A percentile compares a stretch with the other conserved stretches of the same genome.
These are phyloP conservation scores for Cyclotella choctawhatcheeana DNA, from an alignment of 108 stramenopile genomes.

Conservation along the genomic window DNA sequence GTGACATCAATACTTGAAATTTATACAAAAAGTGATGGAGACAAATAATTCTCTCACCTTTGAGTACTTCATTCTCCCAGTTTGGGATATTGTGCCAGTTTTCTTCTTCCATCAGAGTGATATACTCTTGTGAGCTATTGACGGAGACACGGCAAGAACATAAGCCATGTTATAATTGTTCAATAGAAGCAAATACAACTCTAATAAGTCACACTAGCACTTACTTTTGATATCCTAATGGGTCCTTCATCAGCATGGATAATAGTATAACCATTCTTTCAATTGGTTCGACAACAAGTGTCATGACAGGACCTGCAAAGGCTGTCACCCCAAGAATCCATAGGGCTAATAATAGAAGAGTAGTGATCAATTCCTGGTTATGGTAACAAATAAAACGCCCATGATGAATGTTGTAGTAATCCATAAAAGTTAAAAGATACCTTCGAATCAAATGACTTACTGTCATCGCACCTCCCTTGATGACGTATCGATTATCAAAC, in stretches of 20 bases:
- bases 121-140: slow-evolving; percentile 69
- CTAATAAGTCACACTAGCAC: too few species aligned
- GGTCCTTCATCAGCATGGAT: slow-evolving; percentile 80
- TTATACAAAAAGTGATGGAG: not conserved
- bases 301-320: slow-evolving; percentile 80
- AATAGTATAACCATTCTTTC: slow-evolving; percentile 81
- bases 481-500: slow-evolving; percentile 45
- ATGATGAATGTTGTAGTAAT: not conserved
- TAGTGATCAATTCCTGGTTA: slow-evolving; percentile 38
- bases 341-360: slow-evolving; percentile 63
- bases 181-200: too few species aligned
- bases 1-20: too few species aligned
- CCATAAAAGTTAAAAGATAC: not conserved
- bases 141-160: not conserved
- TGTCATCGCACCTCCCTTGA: slow-evolving; percentile 33
- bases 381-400: not conserved
- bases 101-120: slow-evolving; percentile 64
- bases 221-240: slow-evolving; percentile 68
- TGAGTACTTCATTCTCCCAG: slow-evolving; percentile 81
- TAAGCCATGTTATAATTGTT: too few species aligned
- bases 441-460: not conserved
- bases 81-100: slow-evolving; percentile 57
- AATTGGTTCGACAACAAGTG: slow-evolving; percentile 68
- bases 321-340: slow-evolving; percentile 81
- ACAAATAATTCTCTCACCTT: slow-evolving; percentile 38